These are phyloP conservation scores for Panellus pusillus DNA, from an alignment of 768 basidiomycete genomes.

Conservation along the genomic window DNA sequence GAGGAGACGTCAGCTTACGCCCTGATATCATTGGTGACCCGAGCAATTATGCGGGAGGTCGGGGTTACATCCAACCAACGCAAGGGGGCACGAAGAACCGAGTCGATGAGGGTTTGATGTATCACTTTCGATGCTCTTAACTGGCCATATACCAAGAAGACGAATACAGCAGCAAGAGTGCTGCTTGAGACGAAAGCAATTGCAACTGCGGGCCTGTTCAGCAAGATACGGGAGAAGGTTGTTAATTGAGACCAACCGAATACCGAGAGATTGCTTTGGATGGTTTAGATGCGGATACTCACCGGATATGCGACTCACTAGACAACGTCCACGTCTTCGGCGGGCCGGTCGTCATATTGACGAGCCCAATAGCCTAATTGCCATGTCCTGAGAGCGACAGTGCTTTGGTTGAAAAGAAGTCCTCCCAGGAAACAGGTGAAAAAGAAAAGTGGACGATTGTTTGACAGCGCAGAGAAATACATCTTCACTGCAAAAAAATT, in stretches of 20 bases:
- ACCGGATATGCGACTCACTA: not conserved
- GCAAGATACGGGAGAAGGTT: not conserved
- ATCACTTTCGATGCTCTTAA: slow-evolving; percentile 42
- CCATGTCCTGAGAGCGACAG: slow-evolving; percentile 12
- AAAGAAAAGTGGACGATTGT: slow-evolving; percentile 12
- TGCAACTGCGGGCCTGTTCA: not conserved
- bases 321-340: slow-evolving; percentile 12
- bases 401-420: slow-evolving; percentile 1
- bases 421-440: slow-evolving; percentile 9
- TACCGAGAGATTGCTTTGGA: slow-evolving; percentile 4
- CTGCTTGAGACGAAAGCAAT: slow-evolving; percentile 27
- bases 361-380: slow-evolving; percentile 18
- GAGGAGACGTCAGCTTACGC: not conserved
- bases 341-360: slow-evolving; percentile 15
- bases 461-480: slow-evolving; percentile 10
- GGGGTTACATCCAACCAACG: slow-evolving; percentile 31
- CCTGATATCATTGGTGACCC: slow-evolving; percentile 51
- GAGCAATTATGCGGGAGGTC: slow-evolving; percentile 41
- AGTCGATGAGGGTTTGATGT: slow-evolving; percentile 37
- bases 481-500: slow-evolving; percentile 10
- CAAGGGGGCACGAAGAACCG: slow-evolving; percentile 46
- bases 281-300: not conserved
- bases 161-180: slow-evolving; percentile 27
- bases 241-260: slow-evolving; percentile 4
- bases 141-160: slow-evolving; percentile 35